Base-by-base conservation (phyloP, 2,329 filamentous ascomycete species). In the Colletotrichum caudatum region DNA sequence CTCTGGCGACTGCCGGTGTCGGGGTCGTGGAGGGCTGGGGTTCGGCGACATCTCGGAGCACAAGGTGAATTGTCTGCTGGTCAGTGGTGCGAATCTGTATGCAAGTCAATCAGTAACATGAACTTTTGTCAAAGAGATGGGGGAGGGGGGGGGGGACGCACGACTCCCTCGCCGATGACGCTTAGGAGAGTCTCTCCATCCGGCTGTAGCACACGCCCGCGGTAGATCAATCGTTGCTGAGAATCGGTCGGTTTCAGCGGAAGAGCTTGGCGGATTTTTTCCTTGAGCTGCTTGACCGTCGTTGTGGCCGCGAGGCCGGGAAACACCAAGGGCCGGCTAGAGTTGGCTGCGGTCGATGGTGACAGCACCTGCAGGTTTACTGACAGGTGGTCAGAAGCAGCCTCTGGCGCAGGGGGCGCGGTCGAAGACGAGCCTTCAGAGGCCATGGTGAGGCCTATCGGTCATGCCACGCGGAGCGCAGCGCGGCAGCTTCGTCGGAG, bases 321-420 rank as follows among this genome's bases (percentile, higher is more conserved):
- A 58, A 91, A 87, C 53, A 81, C 78, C 61, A 90, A 77, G 20
- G 86, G 86, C 26, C 83, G 82, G 63, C 82, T 84, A 16, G 89
- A 86, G 46, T 84, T 85, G 61, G 84, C 80, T 46, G 68, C 69
- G n/a, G 65, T 66, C 18, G 88, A 90, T 5, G 89, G 89, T 71
- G 89, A 91, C 51, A 91, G 77, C 70, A 91, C 81, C 73, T 89
- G 85, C 62, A 91, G 82, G 69, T 86, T 89, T 78, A 90, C 85
- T 46, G 81, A 80, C 64, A 82, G 80, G 73, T 79, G 76, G 20
- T 80, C 78, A 44, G 76, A 74, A 67, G 73, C 74, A 71, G 62
- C 73, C 75, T 41, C 66, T 64, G 62, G 76, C 71, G 75, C 76
- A 57, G 78, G 71, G 67, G 74, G 76, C 65, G 78, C 66, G 53